Base-by-base conservation (phyloP, 352 stramenopile species). In the Pythium sp. region DNA sequence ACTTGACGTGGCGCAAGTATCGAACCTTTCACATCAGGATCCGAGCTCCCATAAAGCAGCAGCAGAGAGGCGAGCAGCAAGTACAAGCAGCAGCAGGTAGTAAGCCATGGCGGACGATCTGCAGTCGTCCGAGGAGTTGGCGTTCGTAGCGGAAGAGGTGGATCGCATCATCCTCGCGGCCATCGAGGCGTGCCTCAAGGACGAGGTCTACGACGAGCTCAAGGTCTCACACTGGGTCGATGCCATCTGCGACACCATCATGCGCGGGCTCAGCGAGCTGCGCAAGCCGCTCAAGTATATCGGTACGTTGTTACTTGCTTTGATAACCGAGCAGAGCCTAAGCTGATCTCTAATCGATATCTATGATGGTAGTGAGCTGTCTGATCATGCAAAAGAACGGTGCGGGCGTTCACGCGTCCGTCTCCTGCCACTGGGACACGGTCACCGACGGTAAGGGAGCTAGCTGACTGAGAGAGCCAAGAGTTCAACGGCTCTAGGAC, bases 381-480 rank as follows among this genome's bases (percentile, higher is more conserved):
- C 71, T 95, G 8, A 95, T 98, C 72, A 97, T 98, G 85, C 93
- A 98, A 73, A 97, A 97, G 74, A 98, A 98, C 70, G 93, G 93
- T 57, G 92, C 93, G 2, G 93, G 93, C 20, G 77, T 98, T 12
- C 92, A 98, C 67, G 78, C 90, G 9, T 81, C 87, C 12, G 85
- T 97, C 56, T 97, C 89, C 14, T 97, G 90, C 36, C 94, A 95
- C 65, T 97, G 92, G 92, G 93, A 98, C 69, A 95, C 86, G 0
- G 86, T 84, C 69, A 97, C 82, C 22, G 93, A 98, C 64, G 95
- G 94, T 87, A 73, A 55, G 58, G 46, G 20, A 14, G 36, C 36
- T 12, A 9, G 4, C 7, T 18, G 49, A 7, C 11, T n/a, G 9
- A 41, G 18, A 58, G 15, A 43, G 36, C 36, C 8, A 54, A 22